Evolutionary conservation across 176 grass and related monocot species (phyloP).

Genomic region (Calamus simplicifolius): DNA sequence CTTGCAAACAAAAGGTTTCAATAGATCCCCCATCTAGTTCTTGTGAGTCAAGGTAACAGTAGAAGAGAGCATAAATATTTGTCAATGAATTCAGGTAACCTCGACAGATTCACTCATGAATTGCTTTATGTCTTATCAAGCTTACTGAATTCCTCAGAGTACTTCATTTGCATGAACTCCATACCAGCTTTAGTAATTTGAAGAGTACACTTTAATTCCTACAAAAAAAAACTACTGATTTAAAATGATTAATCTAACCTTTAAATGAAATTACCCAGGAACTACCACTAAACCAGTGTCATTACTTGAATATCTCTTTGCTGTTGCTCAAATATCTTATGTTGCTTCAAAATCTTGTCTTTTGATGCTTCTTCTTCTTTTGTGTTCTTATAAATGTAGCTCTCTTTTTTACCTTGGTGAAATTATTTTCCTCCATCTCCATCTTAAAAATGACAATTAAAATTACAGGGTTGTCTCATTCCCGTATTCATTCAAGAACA

Average conservation of each 20-base stretch:
- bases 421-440: constrained; percentile 35
- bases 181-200: constrained; percentile 69
- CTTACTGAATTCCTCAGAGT: constrained; percentile 58
- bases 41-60: no score
- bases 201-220: constrained; percentile 78
- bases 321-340: constrained; percentile 64
- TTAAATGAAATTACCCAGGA: no score
- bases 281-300: no score
- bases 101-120: no score
- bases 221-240: constrained; percentile 14
- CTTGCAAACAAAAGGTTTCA: no score
- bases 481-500: no score
- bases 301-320: constrained; percentile 70
- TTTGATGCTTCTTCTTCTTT: constrained; percentile 45
- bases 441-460: constrained; percentile 36
- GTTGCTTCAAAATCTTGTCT: constrained; percentile 57
- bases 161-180: constrained; percentile 85
- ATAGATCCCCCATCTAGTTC: no score
- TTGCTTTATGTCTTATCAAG: constrained; percentile 44
- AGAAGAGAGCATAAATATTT: no score
- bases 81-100: no score
- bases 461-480: background rate
- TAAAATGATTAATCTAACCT: background rate
- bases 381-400: background rate
- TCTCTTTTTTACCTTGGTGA: constrained; percentile 39